Evolutionary conservation across 176 grass and related monocot genomes (phyloP), one percentile per base, ranked within the genome.

Genomic region (Oryza glumipatula): DNA sequence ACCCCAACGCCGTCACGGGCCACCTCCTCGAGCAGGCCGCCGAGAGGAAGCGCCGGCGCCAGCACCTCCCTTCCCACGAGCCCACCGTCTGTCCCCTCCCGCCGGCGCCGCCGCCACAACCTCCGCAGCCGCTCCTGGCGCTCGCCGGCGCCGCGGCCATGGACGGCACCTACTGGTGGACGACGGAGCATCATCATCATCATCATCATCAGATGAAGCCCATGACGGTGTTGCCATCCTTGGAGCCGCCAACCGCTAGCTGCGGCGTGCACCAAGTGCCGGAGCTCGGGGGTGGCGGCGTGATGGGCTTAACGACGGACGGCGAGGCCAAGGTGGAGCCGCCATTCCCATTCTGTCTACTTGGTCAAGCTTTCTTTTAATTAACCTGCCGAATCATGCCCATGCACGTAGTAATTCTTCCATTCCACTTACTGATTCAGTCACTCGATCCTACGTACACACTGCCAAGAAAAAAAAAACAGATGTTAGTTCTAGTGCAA

Each of bases 331-430:
- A 73, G 7, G 72, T 66, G 5, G 85, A 87, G 17, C 77, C 60
- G 14, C 80, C 90, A 30, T 92, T 92, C 72, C 90, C 93, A 1
- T 95, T 95, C 93, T 92, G 85, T 70, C 78, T 92, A 10, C 90
- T 95, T 13, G 93, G 90, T 45, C 66, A 88, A 70, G 71, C 85
- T 80, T 92, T 94, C 85, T 86, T 88, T 70, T 91, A 70, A 79
- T 70, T 91, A 70, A 79, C 45, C 47, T 16, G 54, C 1, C 7
- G 26, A 81, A 76, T 78, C 56, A 58, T 51, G 51, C 54, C 19
- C 65, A 75, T 23, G 66, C 46, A 39, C 36, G 61, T 84, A 74
- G 54, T 58, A n/a, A 58, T 58, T 58, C 19, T 58, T 58, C 63
- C 54, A 9, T 16, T 47, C 32, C 23, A 33, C 65, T 56, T 65